Conservation (phyloP, 192 early-diverging fungal genomes). For the Backusella morwellensis region DNA sequence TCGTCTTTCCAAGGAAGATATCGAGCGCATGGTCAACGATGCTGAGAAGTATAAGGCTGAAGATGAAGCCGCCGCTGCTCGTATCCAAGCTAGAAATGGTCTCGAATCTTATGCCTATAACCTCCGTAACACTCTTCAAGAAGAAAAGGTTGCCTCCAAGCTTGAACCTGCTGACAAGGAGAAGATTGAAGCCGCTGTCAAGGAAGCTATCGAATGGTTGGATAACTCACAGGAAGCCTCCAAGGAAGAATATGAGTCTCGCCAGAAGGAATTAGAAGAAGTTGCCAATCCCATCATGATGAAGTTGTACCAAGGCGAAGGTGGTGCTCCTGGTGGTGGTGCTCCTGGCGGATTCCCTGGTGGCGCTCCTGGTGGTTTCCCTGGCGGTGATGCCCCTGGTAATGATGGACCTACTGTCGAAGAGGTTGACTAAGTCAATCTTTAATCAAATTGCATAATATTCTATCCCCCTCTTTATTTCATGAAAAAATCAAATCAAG, state of each 20-base stretch:
- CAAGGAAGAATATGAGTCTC: conserved; percentile 93
- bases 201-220: conserved; percentile 91
- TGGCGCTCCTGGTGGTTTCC: conserved; percentile 46
- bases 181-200: conserved; percentile 76
- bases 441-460: neutral
- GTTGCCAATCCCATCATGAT: conserved; percentile 96
- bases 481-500: neutral
- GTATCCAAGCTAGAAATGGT: conserved; percentile 90
- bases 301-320: conserved; percentile 80
- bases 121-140: conserved; percentile 86
- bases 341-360: conserved; percentile 39
- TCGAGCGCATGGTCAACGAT: conserved; percentile 94
- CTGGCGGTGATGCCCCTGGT: conserved; percentile 42
- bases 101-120: conserved; percentile 98
- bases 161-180: conserved; percentile 81
- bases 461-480: neutral
- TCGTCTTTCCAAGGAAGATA: conserved; percentile 96
- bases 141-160: conserved; percentile 74
- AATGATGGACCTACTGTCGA: conserved; percentile 30
- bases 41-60: conserved; percentile 90
- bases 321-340: conserved; percentile 44
- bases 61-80: conserved; percentile 83
- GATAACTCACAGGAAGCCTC: conserved; percentile 87
- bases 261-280: conserved; percentile 91
- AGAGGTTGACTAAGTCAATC: conserved; percentile 26